phyloP scores from a whole-genome alignment of 352 stramenopile species.

The Phytophthora agathidicida region DNA sequence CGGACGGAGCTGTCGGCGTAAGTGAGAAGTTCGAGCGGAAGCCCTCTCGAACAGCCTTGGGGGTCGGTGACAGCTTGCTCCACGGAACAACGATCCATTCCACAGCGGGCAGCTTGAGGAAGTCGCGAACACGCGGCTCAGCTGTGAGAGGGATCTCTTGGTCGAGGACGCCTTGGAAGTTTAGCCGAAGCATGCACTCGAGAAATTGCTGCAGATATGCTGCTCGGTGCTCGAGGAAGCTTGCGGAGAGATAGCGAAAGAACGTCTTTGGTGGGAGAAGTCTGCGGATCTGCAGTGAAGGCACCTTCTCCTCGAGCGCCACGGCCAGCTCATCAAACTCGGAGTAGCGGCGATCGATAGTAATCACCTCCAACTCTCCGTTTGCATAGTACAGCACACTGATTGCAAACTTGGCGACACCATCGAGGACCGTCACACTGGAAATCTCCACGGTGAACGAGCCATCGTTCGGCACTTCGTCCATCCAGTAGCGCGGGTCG shows the following conservation, averaged over 20 bases:
- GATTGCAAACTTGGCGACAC: conserved; percentile 62
- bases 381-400: conserved; percentile 62
- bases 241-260: conserved; percentile 58
- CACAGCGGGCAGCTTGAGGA: conserved; percentile 70
- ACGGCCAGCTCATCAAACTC: conserved; percentile 70
- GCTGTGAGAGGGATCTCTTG: conserved; percentile 71
- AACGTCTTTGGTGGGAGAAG: conserved; percentile 78
- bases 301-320: conserved; percentile 62
- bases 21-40: conserved; percentile 33
- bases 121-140: conserved; percentile 67
- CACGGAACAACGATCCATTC: conserved; percentile 74
- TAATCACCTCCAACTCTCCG: conserved; percentile 46
- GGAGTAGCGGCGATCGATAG: conserved; percentile 67
- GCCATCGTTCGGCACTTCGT: conserved; percentile 48
- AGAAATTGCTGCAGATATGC: conserved; percentile 70
- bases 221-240: conserved; percentile 67
- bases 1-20: conserved; percentile 28
- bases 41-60: conserved; percentile 10
- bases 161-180: conserved; percentile 70
- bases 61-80: conserved; percentile 29
- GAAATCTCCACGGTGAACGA: conserved; percentile 80
- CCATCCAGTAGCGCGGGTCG: conserved; percentile 52
- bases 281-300: conserved; percentile 47
- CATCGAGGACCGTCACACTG: conserved; percentile 51
- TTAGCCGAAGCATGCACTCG: conserved; percentile 56